Percentiles rank a stretch among this genome's conserved stretches.
Conservation (phyloP, 2,329 filamentous ascomycete genomes). For the Plenodomus tracheiphilus region DNA sequence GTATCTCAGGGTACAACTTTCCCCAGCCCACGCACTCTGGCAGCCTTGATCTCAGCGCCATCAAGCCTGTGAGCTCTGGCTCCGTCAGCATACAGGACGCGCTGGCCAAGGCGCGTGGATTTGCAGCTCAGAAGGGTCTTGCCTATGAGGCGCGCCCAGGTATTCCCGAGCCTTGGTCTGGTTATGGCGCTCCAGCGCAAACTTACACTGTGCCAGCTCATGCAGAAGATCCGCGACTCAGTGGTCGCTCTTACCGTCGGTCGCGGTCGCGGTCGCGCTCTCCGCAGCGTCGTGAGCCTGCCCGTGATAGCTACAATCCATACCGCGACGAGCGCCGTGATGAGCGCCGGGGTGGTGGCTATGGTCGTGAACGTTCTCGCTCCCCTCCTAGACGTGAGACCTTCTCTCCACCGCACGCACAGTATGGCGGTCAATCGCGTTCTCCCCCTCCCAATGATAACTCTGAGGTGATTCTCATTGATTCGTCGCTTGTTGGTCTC, state of each 20-base stretch:
- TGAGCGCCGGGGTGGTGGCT: slow-evolving; percentile 61
- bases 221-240: slow-evolving; percentile 53
- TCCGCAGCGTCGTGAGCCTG: slow-evolving; percentile 66
- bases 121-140: slow-evolving; percentile 77
- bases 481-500: slow-evolving; percentile 82
- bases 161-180: slow-evolving; percentile 51
- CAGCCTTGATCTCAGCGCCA: slow-evolving; percentile 76
- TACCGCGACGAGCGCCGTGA: slow-evolving; percentile 84
- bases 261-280: slow-evolving; percentile 70
- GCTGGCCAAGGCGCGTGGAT: slow-evolving; percentile 80
- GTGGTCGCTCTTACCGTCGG: slow-evolving; percentile 62
- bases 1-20: slow-evolving; percentile 52
- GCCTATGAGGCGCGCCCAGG: slow-evolving; percentile 51
- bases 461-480: slow-evolving; percentile 81
- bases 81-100: slow-evolving; percentile 83
- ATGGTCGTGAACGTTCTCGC: slow-evolving; percentile 72
- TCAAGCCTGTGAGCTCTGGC: slow-evolving; percentile 78
- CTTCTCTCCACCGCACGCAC: slow-evolving; percentile 62
- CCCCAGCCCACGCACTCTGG: slow-evolving; percentile 74
- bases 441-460: slow-evolving; percentile 70
- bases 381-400: slow-evolving; percentile 63
- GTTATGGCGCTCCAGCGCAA: slow-evolving; percentile 28
- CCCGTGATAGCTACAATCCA: slow-evolving; percentile 76
- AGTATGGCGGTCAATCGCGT: slow-evolving; percentile 55
- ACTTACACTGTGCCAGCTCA: slow-evolving; percentile 42